phyloP scores from a whole-genome alignment of 2,329 filamentous ascomycete genomes.

The Lojkania enalia region DNA sequence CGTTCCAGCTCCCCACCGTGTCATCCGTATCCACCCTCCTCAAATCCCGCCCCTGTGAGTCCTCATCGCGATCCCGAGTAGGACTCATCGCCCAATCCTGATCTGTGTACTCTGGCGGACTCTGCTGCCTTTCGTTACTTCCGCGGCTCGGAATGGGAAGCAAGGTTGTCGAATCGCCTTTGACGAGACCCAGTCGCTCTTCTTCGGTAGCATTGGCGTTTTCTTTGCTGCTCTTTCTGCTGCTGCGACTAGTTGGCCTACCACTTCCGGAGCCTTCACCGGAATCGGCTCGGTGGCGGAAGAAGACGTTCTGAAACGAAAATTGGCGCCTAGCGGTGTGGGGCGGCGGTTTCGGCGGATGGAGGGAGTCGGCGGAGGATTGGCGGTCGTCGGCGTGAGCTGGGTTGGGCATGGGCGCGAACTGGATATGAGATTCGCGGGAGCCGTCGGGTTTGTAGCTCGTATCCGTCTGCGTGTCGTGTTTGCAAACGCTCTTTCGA shows the following conservation, averaged over 20 bases:
- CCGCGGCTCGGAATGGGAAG: conserved; percentile 32
- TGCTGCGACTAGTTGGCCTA: conserved; percentile 32
- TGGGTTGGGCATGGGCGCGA: conserved; percentile 40
- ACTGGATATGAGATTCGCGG: conserved; percentile 48
- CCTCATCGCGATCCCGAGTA: background rate
- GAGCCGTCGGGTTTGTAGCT: conserved; percentile 47
- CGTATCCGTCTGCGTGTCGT: conserved; percentile 51
- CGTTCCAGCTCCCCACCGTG: background rate
- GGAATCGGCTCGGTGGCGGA: conserved; percentile 48
- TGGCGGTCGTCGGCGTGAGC: conserved; percentile 43
- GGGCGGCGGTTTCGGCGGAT: conserved; percentile 62
- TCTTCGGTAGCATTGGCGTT: conserved; percentile 69
- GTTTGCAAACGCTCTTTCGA: conserved; percentile 52
- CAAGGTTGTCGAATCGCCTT: conserved; percentile 60
- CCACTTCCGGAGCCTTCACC: conserved; percentile 22
- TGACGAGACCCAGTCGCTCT: conserved; percentile 80
- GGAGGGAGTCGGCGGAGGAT: conserved; percentile 49
- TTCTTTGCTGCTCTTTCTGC: conserved; percentile 40
- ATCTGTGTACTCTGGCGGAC: conserved; percentile 13
- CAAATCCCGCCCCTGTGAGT: background rate
- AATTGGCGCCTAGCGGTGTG: conserved; percentile 72
- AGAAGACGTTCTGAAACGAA: conserved; percentile 87
- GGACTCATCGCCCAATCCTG: conserved; percentile 1
- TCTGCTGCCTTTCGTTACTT: conserved; percentile 9
- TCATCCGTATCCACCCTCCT: conserved; percentile 1